Conservation (phyloP, 257 asterid species). For the Craterostigma plantagineum region DNA sequence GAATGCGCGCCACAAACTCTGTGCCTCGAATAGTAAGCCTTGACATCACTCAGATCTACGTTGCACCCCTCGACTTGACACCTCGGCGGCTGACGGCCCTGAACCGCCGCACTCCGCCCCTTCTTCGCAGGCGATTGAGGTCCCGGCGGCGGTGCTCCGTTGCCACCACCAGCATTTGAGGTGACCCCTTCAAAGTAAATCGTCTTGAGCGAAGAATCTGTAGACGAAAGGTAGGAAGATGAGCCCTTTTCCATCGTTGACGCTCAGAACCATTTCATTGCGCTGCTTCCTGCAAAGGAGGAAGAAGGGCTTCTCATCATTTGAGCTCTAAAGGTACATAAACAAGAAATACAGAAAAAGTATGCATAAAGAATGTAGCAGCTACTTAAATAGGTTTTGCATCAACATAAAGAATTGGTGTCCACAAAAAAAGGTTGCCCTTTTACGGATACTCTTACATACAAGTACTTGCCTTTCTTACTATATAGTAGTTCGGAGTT, state of each 20-base stretch:
- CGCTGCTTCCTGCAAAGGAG: slow-evolving; percentile 8
- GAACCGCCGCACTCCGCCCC: slow-evolving; percentile 32
- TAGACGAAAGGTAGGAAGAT: slow-evolving; percentile 30
- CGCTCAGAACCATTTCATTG: slow-evolving; percentile 32
- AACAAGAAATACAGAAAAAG: not conserved
- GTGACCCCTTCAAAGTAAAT: slow-evolving; percentile 51
- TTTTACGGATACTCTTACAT: too few species aligned
- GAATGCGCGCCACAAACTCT: slow-evolving; percentile 87
- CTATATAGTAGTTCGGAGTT: too few species aligned
- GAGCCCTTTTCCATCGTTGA: slow-evolving; percentile 59
- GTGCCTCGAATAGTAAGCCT: slow-evolving; percentile 89
- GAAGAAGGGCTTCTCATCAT: slow-evolving; percentile 9
- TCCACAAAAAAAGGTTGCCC: too few species aligned
- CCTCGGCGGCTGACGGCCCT: slow-evolving; percentile 54
- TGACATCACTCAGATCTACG: slow-evolving; percentile 85
- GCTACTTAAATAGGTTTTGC: too few species aligned
- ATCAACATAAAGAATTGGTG: too few species aligned
- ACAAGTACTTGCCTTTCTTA: too few species aligned
- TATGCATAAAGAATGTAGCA: too few species aligned
- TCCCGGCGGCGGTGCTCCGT: slow-evolving; percentile 11
- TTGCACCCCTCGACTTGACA: slow-evolving; percentile 94
- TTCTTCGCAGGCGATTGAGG: slow-evolving; percentile 46
- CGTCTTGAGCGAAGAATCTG: slow-evolving; percentile 59
- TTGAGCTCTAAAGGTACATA: not conserved
- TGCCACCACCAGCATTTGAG: slow-evolving; percentile 15